Base-by-base conservation (phyloP, 257 asterid genomes). In the Gynochthodes officinalis region DNA sequence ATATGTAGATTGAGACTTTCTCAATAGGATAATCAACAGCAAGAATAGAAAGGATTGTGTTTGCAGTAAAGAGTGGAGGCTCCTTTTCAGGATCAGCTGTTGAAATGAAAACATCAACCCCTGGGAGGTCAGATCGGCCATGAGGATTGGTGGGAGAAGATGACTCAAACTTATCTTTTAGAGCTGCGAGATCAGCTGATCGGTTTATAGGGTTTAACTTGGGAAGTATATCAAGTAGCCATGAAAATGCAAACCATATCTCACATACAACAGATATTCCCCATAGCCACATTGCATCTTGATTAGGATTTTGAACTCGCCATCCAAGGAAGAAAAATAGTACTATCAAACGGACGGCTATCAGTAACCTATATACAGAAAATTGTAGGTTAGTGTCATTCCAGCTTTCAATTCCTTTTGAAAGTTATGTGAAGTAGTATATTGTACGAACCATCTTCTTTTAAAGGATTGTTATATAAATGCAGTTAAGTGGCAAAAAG, bases 11-110 rank as follows among this genome's bases (percentile, higher is more conserved):
- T 1, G 96, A 87, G 35, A 89, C 14, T 83, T 94, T 94, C 80
- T 94, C 99, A 37, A 94, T 82, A 5, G 99, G 99, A 73, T 94
- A 94, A 8, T 94, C 95, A 5, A 85, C 94, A 0, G 93, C 95
- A 40, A 94, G 87, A 40, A 91, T 75, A 6, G 99, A 94, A 25
- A 94, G 82, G 66, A 94, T 91, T 0, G 97, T 94, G 84, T 94
- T 94, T 30, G 82, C 95, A 1, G 99, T 94, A 75, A 89, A 91
- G 5, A 94, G 82, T 33, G 99, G 99, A 69, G 99, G 99, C 44
- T 94, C 99, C 62, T 94, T 94, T 2, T 94, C 99, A 2, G 99
- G 93, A 77, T 94, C 99, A 59, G 97, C 97, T 0, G 99, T 94
- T 1, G 99, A 89, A 64, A 94, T 89, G 84, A 94, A 94, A 1